Base-by-base conservation (phyloP, 2,329 filamentous ascomycete genomes). In the Calycina marina region DNA sequence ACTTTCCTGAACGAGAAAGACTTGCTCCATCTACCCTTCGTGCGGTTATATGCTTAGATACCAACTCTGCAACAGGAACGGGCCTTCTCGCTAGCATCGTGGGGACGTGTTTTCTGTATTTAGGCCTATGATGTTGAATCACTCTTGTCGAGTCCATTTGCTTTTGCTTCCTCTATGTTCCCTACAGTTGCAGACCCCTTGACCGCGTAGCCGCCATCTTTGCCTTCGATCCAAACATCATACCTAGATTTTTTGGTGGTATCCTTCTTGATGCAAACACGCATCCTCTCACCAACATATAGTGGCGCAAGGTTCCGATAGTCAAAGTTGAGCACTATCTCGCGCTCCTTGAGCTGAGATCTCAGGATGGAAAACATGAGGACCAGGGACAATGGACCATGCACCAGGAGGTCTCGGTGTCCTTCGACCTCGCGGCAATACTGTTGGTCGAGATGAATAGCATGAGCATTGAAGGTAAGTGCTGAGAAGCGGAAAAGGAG, bases 401-500 rank as follows among this genome's bases (percentile, higher is more conserved):
- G 90, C 34, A 96, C 81, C 11, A 96, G 65, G 15, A 84, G 61
- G 38, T 75, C 69, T 4, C 65, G 65, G 52, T 92, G 76, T 8
- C 80, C 80, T 54, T 96, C 90, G 9, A 75, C 60, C 9, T 69
- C 60, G 24, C 67, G 66, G 31, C 74, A 75, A 56, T 83, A 92
- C 26, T 65, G 50, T 1, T 65, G 67, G 53, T 94, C 81, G 14
- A 93, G 65, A 57, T 98, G 90, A 45, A 98, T 94, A 11, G 69
- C 65, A 56, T 98, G 90, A 1, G 84, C 83, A 55, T 98, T 98
- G 62, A 84, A 86, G 2, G 81, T 88, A 18, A 98, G 69, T 0
- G 85, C 85, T 13, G 80, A 90, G 62, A 88, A 96, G 37, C 86
- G 74, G 59, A 93, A 93, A 33, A 98, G 72, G 4, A 94, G 68